Percentiles rank a stretch among this genome's conserved stretches.
These are phyloP conservation scores for Mortierella sp. DNA, from an alignment of 371 early-diverging fungal species.

Conservation along the genomic window DNA sequence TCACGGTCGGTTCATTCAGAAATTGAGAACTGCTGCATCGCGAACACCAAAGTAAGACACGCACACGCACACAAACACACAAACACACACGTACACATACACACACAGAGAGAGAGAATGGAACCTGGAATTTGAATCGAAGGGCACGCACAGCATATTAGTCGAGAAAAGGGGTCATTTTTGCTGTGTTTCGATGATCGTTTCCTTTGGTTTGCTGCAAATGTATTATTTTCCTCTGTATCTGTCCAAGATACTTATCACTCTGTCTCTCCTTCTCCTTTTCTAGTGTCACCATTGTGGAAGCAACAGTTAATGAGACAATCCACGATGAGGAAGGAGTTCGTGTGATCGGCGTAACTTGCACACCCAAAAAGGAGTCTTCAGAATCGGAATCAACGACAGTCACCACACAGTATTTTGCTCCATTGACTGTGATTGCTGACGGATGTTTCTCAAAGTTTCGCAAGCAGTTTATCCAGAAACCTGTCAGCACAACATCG, in stretches of 20 bases:
- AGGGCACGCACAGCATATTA: too few relatives aligned
- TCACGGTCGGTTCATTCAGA: constrained; percentile 93
- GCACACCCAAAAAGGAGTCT: constrained; percentile 40
- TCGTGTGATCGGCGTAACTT: constrained; percentile 68
- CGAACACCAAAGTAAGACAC: constrained; percentile 65
- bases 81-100: not conserved
- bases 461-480: constrained; percentile 77
- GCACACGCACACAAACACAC: not conserved
- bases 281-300: constrained; percentile 76
- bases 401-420: constrained; percentile 56
- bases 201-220: too few relatives aligned
- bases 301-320: constrained; percentile 77
- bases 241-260: too few relatives aligned
- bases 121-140: not conserved
- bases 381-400: constrained; percentile 13
- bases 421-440: constrained; percentile 85
- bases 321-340: constrained; percentile 61
- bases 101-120: not conserved
- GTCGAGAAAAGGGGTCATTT: too few relatives aligned
- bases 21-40: constrained; percentile 79
- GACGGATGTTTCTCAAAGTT: constrained; percentile 97
- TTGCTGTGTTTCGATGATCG: too few relatives aligned
- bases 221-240: too few relatives aligned
- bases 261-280: too few relatives aligned
- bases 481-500: constrained; percentile 69